A percentile compares a stretch with the other conserved stretches of the same genome.
These are phyloP conservation scores for Globisporangium yorkense DNA, from an alignment of 352 stramenopile species.

Conservation along the genomic window DNA sequence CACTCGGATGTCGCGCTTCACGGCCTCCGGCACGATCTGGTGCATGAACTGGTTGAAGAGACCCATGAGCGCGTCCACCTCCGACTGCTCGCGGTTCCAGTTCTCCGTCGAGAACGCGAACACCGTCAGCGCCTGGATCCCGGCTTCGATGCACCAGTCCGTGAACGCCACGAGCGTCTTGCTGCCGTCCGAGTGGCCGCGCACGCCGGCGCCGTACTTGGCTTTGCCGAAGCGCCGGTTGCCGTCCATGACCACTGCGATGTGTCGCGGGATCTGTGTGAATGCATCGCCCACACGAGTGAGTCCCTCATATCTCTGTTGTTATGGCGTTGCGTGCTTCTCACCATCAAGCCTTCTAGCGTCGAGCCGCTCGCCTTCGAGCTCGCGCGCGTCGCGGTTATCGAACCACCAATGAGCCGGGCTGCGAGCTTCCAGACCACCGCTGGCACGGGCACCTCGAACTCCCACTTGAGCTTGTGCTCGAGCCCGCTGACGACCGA, in stretches of 20 bases:
- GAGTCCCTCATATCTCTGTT: neutral
- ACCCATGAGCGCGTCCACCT: conserved; percentile 91
- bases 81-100: conserved; percentile 86
- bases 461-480: conserved; percentile 27
- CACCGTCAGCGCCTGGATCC: conserved; percentile 89
- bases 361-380: neutral
- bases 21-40: conserved; percentile 85
- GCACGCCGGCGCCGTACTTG: conserved; percentile 64
- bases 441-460: conserved; percentile 14
- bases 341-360: conserved; percentile 25
- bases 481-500: conserved; percentile 57
- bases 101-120: conserved; percentile 97
- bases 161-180: conserved; percentile 94
- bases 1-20: conserved; percentile 90
- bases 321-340: neutral
- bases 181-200: conserved; percentile 93
- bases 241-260: conserved; percentile 96
- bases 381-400: neutral
- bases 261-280: conserved; percentile 68
- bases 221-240: conserved; percentile 93
- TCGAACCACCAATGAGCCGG: conserved; percentile 1
- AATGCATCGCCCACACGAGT: neutral
- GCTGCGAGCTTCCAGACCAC: conserved; percentile 15
- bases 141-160: conserved; percentile 94
- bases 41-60: conserved; percentile 95